Evolutionary conservation across 345 rosid species (phyloP), one percentile per base, ranked within the genome.

Genomic region (Melaleuca quinquenervia): DNA sequence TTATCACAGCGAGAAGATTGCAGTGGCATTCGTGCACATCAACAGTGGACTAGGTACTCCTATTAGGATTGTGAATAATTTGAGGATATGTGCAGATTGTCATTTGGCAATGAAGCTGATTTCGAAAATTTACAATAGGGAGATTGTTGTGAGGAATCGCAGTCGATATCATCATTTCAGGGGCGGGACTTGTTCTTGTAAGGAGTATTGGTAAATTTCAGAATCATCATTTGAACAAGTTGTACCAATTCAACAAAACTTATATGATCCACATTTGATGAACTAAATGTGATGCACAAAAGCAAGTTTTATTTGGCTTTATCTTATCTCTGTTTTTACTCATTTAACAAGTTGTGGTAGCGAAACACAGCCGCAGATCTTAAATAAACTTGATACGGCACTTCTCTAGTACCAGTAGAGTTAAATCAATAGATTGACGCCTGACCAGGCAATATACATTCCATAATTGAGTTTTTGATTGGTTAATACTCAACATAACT

Each of bases 1-100:
- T 11, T 92, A 93, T 87, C 99, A 96, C 48, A 96, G 97, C 18
- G 97, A 96, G 91, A 96, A 96, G 91, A 94, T 95, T 84, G 99
- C 97, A 6, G 87, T 94, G 84, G 96, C 99, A 32, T 96, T 93
- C 80, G 92, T 94, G 96, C 94, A 95, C 21, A 78, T 94, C 27
- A 93, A 88, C 32, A 93, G 97, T 20, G 91, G 92, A 15, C 85
- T 93, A 3, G 89, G 91, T 76, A 90, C 94, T 26, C 92, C 94
- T 7, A 93, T 96, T 32, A 87, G 92, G 62, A 89, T 96, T 0
- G 91, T 93, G 54, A 95, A 96, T 92, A 96, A 96, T 90, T 90
- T 96, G 87, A 94, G 98, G 89, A 92, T 96, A 20, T 96, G 98
- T 82, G 93, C 88, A 20, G 99, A 96, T 92, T 96, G 99, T 85